These are phyloP conservation scores for Trifolium fragiferum DNA, from an alignment of 306 rosid species.

Conservation along the genomic window DNA sequence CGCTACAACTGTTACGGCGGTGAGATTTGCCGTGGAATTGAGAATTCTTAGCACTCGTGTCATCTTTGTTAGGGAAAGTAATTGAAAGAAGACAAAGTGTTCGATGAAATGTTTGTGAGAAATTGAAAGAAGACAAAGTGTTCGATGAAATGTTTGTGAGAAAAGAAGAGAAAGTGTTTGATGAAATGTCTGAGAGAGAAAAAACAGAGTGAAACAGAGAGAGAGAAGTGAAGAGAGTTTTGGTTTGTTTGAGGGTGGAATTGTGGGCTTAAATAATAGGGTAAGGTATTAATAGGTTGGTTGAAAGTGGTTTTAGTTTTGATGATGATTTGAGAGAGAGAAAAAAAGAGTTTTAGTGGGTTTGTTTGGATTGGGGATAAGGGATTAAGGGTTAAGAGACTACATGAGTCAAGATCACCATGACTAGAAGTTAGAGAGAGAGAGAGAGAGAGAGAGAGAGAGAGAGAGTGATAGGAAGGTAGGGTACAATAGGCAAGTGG, in stretches of 20 bases:
- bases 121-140: background rate
- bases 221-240: background rate
- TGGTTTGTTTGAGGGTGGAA: slow-evolving; percentile 10
- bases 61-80: slow-evolving; percentile 39
- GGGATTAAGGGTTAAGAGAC: slow-evolving; percentile 38
- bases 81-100: background rate
- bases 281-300: slow-evolving; percentile 47
- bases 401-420: slow-evolving; percentile 42
- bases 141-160: background rate
- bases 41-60: slow-evolving; percentile 53
- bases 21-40: slow-evolving; percentile 26
- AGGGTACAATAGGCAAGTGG: slow-evolving; percentile 15
- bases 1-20: slow-evolving; percentile 28
- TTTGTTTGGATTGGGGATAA: slow-evolving; percentile 40
- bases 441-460: background rate
- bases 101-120: background rate
- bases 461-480: background rate
- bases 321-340: slow-evolving; percentile 6
- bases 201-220: background rate
- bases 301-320: slow-evolving; percentile 27
- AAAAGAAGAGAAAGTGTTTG: slow-evolving; percentile 1
- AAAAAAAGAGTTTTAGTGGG: slow-evolving; percentile 22
- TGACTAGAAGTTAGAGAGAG: slow-evolving; percentile 9
- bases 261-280: slow-evolving; percentile 37
- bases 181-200: background rate